Evolutionary conservation across 2,329 filamentous ascomycete species (phyloP).

Genomic region (Botrytis squamosa): DNA sequence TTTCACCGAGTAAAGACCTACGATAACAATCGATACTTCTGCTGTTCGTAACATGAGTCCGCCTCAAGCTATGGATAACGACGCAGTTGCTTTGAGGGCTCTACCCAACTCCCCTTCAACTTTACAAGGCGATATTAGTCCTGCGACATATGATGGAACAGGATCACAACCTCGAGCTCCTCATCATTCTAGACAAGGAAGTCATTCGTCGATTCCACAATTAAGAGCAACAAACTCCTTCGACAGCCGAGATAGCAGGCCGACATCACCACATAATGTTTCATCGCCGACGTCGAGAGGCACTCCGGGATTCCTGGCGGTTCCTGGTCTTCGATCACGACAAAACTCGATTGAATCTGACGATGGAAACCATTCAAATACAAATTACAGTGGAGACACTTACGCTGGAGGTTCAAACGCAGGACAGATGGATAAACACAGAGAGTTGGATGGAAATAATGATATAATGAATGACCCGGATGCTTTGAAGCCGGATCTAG

Average conservation of each 20-base stretch:
- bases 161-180: slow-evolving; percentile 29
- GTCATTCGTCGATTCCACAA: slow-evolving; percentile 44
- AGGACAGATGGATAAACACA: slow-evolving; percentile 42
- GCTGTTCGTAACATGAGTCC: slow-evolving; percentile 44
- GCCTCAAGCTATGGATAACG: slow-evolving; percentile 37
- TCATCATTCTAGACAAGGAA: slow-evolving; percentile 34
- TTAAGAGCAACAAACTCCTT: slow-evolving; percentile 55
- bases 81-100: slow-evolving; percentile 39
- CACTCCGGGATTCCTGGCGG: slow-evolving; percentile 56
- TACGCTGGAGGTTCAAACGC: slow-evolving; percentile 43
- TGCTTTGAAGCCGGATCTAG: slow-evolving; percentile 58
- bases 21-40: slow-evolving; percentile 57
- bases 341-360: slow-evolving; percentile 65
- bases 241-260: slow-evolving; percentile 59
- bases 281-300: slow-evolving; percentile 58
- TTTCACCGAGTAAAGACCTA: slow-evolving; percentile 41
- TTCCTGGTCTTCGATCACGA: slow-evolving; percentile 61
- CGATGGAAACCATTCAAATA: slow-evolving; percentile 49
- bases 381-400: slow-evolving; percentile 41
- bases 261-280: slow-evolving; percentile 66
- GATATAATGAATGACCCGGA: slow-evolving; percentile 54
- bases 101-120: slow-evolving; percentile 41
- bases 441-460: slow-evolving; percentile 42
- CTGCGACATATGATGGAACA: slow-evolving; percentile 38
- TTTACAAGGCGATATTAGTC: slow-evolving; percentile 38